Evolutionary conservation across 768 basidiomycete species (phyloP).

Genomic region (Phallus indusiatus): DNA sequence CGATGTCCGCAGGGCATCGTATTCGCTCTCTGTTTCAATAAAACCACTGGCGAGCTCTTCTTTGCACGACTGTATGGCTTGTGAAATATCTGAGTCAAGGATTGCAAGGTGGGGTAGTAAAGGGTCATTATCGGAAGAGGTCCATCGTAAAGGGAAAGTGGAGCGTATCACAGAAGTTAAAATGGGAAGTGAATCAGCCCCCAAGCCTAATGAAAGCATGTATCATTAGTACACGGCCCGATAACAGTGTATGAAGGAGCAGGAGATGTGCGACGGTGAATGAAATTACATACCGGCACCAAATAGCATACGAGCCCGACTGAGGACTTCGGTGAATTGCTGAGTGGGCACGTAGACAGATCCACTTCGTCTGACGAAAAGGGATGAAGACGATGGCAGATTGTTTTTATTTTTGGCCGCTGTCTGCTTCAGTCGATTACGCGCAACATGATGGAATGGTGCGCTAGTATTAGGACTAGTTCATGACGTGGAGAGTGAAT

Average conservation of each 20-base stretch:
- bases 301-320: slow-evolving; percentile 57
- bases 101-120: slow-evolving; percentile 50
- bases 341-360: slow-evolving; percentile 35
- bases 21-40: slow-evolving; percentile 30
- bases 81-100: slow-evolving; percentile 70
- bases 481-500: background rate
- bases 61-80: slow-evolving; percentile 64
- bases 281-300: slow-evolving; percentile 43
- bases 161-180: slow-evolving; percentile 52
- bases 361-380: slow-evolving; percentile 29
- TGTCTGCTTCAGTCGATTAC: slow-evolving; percentile 46
- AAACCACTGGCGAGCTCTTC: slow-evolving; percentile 59
- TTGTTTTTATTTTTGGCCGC: slow-evolving; percentile 26
- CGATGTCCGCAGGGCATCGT: slow-evolving; percentile 38
- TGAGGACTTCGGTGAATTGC: slow-evolving; percentile 43
- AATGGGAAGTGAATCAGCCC: slow-evolving; percentile 51
- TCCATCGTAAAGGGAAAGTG: slow-evolving; percentile 56
- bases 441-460: slow-evolving; percentile 59
- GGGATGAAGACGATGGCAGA: slow-evolving; percentile 37
- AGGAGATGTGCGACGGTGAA: background rate
- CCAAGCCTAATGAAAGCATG: slow-evolving; percentile 29
- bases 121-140: slow-evolving; percentile 36
- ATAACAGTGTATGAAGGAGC: background rate
- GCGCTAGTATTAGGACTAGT: slow-evolving; percentile 52
- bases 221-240: background rate